phyloP scores from a whole-genome alignment of 1,284 basidiomycete genomes.

The Rhizoctonia solani region DNA sequence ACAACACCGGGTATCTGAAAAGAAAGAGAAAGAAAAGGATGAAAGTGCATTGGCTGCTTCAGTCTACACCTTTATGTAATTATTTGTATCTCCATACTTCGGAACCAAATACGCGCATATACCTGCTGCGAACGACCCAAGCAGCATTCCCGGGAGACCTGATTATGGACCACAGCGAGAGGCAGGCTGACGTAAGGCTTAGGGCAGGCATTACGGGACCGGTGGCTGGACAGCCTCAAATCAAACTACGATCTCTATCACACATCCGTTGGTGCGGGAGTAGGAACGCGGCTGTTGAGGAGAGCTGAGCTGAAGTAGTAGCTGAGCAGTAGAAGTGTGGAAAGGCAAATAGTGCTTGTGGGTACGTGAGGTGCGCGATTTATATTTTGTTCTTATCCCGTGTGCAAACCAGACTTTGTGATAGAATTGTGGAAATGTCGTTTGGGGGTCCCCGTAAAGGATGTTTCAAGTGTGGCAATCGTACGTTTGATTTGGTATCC shows the following conservation, averaged over 20 bases:
- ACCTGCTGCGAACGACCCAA: no score
- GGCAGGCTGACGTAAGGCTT: not conserved
- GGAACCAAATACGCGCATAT: no score
- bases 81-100: no score
- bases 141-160: no score
- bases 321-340: slow-evolving; percentile 19
- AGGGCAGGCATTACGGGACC: not conserved
- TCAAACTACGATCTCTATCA: slow-evolving; percentile 33
- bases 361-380: not conserved
- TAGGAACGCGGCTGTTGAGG: slow-evolving; percentile 26
- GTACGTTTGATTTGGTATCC: slow-evolving; percentile 24
- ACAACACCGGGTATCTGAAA: no score
- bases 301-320: slow-evolving; percentile 24
- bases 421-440: slow-evolving; percentile 18
- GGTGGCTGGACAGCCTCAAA: not conserved
- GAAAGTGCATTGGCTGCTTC: no score
- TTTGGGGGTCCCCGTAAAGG: slow-evolving; percentile 54
- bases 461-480: slow-evolving; percentile 65
- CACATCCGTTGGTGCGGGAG: slow-evolving; percentile 28
- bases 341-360: not conserved
- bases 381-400: not conserved
- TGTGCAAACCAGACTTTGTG: not conserved
- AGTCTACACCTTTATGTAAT: no score
- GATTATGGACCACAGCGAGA: not conserved
- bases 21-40: no score